Base-by-base conservation (phyloP, 2,329 filamentous ascomycete species). In the Calycina herbarum region DNA sequence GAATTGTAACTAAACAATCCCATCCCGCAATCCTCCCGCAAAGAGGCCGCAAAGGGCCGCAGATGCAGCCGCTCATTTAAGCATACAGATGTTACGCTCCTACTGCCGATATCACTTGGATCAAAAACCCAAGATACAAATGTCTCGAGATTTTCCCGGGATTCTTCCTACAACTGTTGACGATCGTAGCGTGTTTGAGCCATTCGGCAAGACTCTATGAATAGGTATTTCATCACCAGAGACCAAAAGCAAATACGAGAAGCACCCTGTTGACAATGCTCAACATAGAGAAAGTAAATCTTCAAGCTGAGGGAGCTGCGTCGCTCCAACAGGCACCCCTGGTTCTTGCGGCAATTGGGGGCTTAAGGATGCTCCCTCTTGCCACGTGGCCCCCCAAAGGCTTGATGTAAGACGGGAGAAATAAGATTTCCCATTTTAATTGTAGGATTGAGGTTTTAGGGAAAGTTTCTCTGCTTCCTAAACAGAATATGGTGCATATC, bases 351-450 rank as follows among this genome's bases (percentile, higher is more conserved):
- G 45, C 42, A 51, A 61, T 51, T 38, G 59, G 59, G 59, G 59
- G 29, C 42, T 51, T 27, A 24, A 61, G 59, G 59, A 61, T 61
- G 17, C 33, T 42, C 24, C n/a, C n/a, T 45, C 7, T 40, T 29
- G 24, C 59, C 59, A 60, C 59, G 40, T 60, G 59, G 58, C 38
- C n/a, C 38, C 15, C 35, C 20, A 48, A 45, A 60, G 40, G 38
- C 38, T 60, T 60, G 40, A 24, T 13, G n/a, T 48, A 8, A 45
- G 27, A 48, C 20, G 11, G 20, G 11, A 54, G 3, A 27, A 54
- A 15, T 27, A 13, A 10, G 20, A 54, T 11, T 54, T 40, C 38
- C 38, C 38, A 15, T 40, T 40, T 13, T 40, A 13, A 40, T 27
- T 24, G 20, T 54, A 13, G 48, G 20, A 54, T 54, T 54, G 48